A percentile compares a stretch with the other conserved stretches of the same genome.
Evolutionary conservation across 2,329 filamentous ascomycete genomes (phyloP).

Genomic region (Ophiostoma piceae): DNA sequence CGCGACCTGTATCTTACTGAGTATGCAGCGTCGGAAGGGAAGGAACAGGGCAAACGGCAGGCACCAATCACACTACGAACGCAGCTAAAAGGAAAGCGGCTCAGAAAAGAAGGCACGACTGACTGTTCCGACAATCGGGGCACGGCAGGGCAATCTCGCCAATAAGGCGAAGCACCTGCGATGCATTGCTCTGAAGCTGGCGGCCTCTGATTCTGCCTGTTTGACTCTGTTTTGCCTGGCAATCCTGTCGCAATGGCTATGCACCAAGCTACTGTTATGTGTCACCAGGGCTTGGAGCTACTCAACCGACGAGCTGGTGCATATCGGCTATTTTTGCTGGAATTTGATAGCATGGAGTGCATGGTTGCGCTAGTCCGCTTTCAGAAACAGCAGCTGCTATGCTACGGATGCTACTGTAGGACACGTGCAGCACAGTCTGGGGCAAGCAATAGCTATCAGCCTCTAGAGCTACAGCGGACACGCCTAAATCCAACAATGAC

Average conservation of each 20-base stretch:
- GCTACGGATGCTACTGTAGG: neutral
- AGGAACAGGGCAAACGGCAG: neutral
- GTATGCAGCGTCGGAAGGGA: neutral
- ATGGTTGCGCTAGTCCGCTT: slow-evolving; percentile 16
- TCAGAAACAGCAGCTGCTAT: slow-evolving; percentile 41
- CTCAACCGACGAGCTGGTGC: neutral
- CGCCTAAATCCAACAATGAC: neutral
- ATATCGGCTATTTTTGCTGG: slow-evolving; percentile 8
- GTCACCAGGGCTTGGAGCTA: neutral
- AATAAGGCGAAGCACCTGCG: neutral
- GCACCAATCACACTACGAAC: slow-evolving; percentile 4
- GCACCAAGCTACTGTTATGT: neutral
- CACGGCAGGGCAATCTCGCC: neutral
- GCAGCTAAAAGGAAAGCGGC: neutral
- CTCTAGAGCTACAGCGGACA: neutral
- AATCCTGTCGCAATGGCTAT: neutral
- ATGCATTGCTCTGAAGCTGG: neutral
- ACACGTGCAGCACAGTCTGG: neutral
- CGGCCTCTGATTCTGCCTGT: neutral
- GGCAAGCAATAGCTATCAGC: neutral
- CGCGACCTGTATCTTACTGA: neutral
- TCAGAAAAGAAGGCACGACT: neutral
- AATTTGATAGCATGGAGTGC: neutral
- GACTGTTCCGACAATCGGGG: neutral
- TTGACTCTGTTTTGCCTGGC: neutral